These are phyloP conservation scores for Hanseniaspora lindneri DNA, from an alignment of 805 yeast genomes.

Conservation along the genomic window DNA sequence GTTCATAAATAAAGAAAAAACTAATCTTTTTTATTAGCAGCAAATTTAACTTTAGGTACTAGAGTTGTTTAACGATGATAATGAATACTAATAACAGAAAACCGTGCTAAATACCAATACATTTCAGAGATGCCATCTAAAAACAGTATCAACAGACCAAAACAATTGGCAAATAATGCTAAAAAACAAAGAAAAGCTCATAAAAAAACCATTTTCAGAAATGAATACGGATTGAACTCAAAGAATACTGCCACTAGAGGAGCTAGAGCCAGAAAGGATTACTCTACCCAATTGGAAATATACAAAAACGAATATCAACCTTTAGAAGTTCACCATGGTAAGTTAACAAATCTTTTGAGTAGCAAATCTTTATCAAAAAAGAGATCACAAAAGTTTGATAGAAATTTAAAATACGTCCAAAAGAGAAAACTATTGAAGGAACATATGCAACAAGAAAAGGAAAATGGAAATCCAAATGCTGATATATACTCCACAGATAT, in stretches of 20 bases:
- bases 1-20: not conserved
- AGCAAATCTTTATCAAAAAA: constrained; percentile 61
- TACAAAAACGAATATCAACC: constrained; percentile 28
- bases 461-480: constrained; percentile 33
- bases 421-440: constrained; percentile 45
- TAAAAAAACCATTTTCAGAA: constrained; percentile 45
- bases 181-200: constrained; percentile 41
- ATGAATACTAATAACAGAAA: not conserved
- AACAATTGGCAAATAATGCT: constrained; percentile 41
- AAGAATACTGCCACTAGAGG: constrained; percentile 32
- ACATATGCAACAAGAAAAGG: constrained; percentile 16
- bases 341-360: constrained; percentile 29
- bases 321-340: constrained; percentile 18
- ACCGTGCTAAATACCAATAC: not conserved
- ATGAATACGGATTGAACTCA: constrained; percentile 31
- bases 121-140: constrained; percentile 54
- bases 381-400: constrained; percentile 62
- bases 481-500: constrained; percentile 41
- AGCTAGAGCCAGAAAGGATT: constrained; percentile 15
- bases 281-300: constrained; percentile 34
- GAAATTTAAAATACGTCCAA: constrained; percentile 63
- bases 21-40: no score
- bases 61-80: no score
- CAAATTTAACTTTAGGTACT: no score
- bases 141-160: constrained; percentile 73